A percentile compares a stretch with the other conserved stretches of the same genome.
Evolutionary conservation across 495 filamentous ascomycete species (phyloP).

Genomic region (Aspergillus sparsus): DNA sequence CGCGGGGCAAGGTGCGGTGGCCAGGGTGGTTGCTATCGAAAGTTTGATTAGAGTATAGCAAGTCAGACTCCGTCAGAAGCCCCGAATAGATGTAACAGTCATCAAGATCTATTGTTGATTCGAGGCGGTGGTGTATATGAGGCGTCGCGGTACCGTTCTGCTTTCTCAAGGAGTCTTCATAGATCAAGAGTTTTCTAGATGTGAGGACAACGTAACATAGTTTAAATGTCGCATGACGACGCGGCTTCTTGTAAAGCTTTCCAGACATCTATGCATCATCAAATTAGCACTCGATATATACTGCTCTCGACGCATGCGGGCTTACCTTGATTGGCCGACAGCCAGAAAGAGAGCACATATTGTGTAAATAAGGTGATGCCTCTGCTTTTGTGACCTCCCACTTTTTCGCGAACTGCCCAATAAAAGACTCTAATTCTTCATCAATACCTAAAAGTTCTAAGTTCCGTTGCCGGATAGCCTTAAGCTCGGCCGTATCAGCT

Average conservation of each 20-base stretch:
- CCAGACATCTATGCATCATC: constrained; percentile 55
- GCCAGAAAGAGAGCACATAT: constrained; percentile 65
- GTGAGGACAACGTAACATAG: constrained; percentile 64
- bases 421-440: constrained; percentile 66
- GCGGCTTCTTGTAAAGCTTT: constrained; percentile 65
- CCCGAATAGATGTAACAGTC: constrained; percentile 77
- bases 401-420: constrained; percentile 69
- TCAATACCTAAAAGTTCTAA: constrained; percentile 66
- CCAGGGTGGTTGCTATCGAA: constrained; percentile 70
- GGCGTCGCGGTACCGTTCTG: constrained; percentile 57
- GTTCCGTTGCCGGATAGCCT: constrained; percentile 59
- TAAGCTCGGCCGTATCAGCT: constrained; percentile 58
- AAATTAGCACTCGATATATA: neutral
- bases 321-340: constrained; percentile 65
- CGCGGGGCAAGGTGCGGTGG: constrained; percentile 61
- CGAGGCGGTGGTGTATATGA: constrained; percentile 64
- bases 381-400: constrained; percentile 72
- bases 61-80: constrained; percentile 63
- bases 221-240: constrained; percentile 62
- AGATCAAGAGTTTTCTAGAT: constrained; percentile 64
- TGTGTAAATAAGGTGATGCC: constrained; percentile 66
- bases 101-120: constrained; percentile 59
- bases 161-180: constrained; percentile 60
- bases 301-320: neutral
- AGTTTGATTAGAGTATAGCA: constrained; percentile 68